A percentile compares a stretch with the other conserved stretches of the same genome.
phyloP scores from a whole-genome alignment of 306 rosid species.

The Cicer pinnatifidum region DNA sequence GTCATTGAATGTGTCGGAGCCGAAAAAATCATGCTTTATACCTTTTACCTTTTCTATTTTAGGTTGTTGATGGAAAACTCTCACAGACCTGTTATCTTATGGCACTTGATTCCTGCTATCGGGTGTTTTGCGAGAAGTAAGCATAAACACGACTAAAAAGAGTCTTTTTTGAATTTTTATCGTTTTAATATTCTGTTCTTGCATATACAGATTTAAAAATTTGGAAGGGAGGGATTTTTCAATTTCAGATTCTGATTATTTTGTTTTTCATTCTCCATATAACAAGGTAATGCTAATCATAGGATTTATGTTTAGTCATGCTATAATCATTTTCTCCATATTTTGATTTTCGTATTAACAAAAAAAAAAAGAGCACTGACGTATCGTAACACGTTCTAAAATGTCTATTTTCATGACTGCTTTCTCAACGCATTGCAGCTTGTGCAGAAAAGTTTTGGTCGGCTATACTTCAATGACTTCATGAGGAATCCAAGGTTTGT shows the following conservation, averaged over 20 bases:
- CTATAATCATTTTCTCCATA: conserved; percentile 14
- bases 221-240: conserved; percentile 76
- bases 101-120: conserved; percentile 87
- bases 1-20: neutral
- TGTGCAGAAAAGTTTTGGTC: conserved; percentile 85
- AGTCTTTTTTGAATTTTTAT: neutral
- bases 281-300: conserved; percentile 75
- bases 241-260: conserved; percentile 66
- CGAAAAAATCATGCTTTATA: neutral
- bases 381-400: conserved; percentile 3
- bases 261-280: conserved; percentile 87
- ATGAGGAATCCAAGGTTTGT: conserved; percentile 71
- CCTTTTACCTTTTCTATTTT: conserved; percentile 22
- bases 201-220: conserved; percentile 65
- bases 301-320: conserved; percentile 34
- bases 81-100: conserved; percentile 83
- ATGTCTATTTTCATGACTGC: conserved; percentile 8
- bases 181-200: conserved; percentile 25
- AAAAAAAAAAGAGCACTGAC: neutral
- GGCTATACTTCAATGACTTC: conserved; percentile 71
- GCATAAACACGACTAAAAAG: conserved; percentile 31
- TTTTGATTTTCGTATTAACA: neutral
- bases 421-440: conserved; percentile 60
- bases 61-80: conserved; percentile 90
- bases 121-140: conserved; percentile 67